Conservation (phyloP, 768 basidiomycete genomes). For the Leucogyrophana mollusca region DNA sequence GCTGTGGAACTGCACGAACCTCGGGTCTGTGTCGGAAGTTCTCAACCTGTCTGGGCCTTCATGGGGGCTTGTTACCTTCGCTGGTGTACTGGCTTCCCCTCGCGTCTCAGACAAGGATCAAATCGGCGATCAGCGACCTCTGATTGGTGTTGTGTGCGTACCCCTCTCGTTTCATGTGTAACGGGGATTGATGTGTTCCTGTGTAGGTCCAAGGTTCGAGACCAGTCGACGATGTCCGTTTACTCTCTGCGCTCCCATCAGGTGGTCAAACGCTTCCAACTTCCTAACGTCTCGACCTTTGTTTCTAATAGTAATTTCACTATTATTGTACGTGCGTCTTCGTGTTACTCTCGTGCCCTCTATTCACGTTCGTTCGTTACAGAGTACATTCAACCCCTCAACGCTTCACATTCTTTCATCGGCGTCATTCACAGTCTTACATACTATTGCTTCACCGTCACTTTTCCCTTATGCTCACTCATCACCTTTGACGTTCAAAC, state of each 20-base stretch:
- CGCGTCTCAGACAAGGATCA: constrained; percentile 22
- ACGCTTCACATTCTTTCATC: constrained; percentile 58
- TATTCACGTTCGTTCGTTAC: constrained; percentile 5
- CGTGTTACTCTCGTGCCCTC: neutral
- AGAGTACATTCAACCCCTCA: constrained; percentile 60
- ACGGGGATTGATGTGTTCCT: neutral
- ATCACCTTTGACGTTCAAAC: constrained; percentile 25
- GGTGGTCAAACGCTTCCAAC: constrained; percentile 45
- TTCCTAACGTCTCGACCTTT: constrained; percentile 44
- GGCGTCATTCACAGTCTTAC: constrained; percentile 48
- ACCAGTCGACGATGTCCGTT: constrained; percentile 32
- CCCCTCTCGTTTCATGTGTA: neutral
- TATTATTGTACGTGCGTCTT: constrained; percentile 49
- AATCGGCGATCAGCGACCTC: constrained; percentile 29
- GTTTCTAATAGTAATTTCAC: constrained; percentile 48
- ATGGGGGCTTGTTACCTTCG: constrained; percentile 37
- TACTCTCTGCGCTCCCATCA: constrained; percentile 50
- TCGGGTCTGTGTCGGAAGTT: constrained; percentile 50
- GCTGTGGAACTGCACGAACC: constrained; percentile 60
- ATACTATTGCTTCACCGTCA: constrained; percentile 45
- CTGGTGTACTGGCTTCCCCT: constrained; percentile 40
- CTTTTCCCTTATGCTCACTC: constrained; percentile 45
- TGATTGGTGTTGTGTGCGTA: constrained; percentile 36
- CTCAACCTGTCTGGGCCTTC: constrained; percentile 44
- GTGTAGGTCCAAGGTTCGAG: constrained; percentile 20